These are phyloP conservation scores for Candida incommunis DNA, from an alignment of 805 yeast genomes.

Conservation along the genomic window DNA sequence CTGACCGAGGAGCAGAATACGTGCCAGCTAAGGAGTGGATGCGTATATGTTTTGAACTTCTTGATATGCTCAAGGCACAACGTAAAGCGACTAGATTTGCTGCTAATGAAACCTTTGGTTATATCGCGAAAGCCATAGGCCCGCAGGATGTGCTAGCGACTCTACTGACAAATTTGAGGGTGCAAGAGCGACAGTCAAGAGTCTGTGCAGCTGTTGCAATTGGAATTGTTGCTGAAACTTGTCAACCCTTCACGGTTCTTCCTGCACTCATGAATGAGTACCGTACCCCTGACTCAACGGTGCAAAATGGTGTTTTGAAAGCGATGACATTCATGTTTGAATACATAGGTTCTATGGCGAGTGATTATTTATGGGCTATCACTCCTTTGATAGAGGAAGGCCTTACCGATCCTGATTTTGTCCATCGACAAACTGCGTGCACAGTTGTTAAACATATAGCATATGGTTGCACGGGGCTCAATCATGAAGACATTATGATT, in stretches of 20 bases:
- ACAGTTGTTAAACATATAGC: conserved; percentile 75
- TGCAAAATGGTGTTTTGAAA: conserved; percentile 89
- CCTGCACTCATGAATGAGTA: conserved; percentile 96
- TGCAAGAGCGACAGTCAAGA: conserved; percentile 91
- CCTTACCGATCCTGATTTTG: conserved; percentile 75
- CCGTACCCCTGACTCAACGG: conserved; percentile 79
- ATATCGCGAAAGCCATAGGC: conserved; percentile 82
- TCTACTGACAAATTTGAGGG: conserved; percentile 66
- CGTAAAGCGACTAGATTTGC: conserved; percentile 64
- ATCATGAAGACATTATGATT: conserved; percentile 68
- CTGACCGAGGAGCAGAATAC: conserved; percentile 63
- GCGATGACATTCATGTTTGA: conserved; percentile 86
- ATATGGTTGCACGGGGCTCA: conserved; percentile 58
- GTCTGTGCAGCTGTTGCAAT: conserved; percentile 97
- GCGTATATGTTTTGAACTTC: conserved; percentile 80
- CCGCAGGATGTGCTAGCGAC: conserved; percentile 89
- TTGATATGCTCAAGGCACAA: conserved; percentile 78
- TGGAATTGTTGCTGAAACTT: conserved; percentile 88
- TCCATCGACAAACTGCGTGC: conserved; percentile 92
- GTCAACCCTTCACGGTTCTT: conserved; percentile 82
- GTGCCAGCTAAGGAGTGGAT: conserved; percentile 94
- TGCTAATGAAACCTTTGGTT: conserved; percentile 85
- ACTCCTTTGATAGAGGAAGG: conserved; percentile 80
- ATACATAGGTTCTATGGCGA: conserved; percentile 68
- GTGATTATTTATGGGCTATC: conserved; percentile 69